These are phyloP conservation scores for Talaromyces sp. DNA, from an alignment of 2,329 filamentous ascomycete genomes.

Conservation along the genomic window DNA sequence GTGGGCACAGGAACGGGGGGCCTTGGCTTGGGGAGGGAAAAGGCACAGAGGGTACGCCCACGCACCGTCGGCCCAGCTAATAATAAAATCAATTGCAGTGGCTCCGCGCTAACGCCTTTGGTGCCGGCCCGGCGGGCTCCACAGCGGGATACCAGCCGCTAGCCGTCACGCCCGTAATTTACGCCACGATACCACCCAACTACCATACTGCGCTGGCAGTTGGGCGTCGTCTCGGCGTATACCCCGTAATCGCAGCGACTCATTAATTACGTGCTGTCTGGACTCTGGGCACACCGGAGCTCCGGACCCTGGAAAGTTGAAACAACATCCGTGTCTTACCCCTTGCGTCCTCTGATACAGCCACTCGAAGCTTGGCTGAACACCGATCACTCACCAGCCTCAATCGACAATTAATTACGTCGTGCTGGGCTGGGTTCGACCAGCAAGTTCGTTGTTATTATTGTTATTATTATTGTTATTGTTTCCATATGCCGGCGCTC, in stretches of 20 bases:
- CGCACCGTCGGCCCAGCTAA: background rate
- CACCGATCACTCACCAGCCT: background rate
- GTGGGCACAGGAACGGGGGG: background rate
- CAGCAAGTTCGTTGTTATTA: too few species aligned
- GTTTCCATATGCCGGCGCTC: background rate
- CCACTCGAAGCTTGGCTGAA: background rate
- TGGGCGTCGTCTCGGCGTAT: background rate
- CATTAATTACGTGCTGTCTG: background rate
- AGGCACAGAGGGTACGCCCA: too few species aligned
- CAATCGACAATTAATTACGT: background rate
- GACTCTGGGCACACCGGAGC: background rate
- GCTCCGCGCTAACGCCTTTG: background rate
- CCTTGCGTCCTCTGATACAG: background rate
- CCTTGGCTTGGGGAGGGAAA: too few species aligned
- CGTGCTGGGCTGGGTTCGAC: too few species aligned
- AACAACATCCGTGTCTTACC: background rate
- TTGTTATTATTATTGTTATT: too few species aligned
- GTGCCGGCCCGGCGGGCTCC: conserved; percentile 5
- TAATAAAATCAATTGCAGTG: background rate
- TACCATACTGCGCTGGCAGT: too few species aligned
- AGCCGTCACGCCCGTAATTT: background rate
- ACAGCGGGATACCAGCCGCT: conserved; percentile 7
- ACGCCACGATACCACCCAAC: background rate
- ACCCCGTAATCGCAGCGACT: background rate
- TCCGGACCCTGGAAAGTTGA: too few species aligned